A percentile compares a stretch with the other conserved stretches of the same genome.
phyloP scores from a whole-genome alignment of 257 asterid genomes.

The Solanum habrochaites region DNA sequence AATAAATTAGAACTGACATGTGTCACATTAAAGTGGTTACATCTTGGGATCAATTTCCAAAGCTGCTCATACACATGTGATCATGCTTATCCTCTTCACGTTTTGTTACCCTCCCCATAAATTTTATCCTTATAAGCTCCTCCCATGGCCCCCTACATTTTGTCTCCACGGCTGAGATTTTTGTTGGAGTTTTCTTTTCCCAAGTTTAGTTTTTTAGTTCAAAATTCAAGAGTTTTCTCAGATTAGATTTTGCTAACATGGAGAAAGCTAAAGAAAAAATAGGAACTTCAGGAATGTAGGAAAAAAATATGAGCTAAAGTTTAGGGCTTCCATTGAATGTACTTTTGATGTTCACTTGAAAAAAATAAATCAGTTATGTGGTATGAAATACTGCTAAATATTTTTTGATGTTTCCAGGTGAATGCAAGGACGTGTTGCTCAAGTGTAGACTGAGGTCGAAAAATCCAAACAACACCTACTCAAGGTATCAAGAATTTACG shows the following conservation, averaged over 20 bases:
- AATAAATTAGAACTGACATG: neutral
- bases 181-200: neutral
- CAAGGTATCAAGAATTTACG: slow-evolving; percentile 27
- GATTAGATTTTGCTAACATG: slow-evolving; percentile 1
- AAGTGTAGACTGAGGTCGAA: slow-evolving; percentile 30
- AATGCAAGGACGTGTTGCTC: slow-evolving; percentile 39
- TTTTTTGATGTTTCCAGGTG: slow-evolving; percentile 18
- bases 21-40: neutral
- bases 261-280: slow-evolving; percentile 11
- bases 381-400: slow-evolving; percentile 38
- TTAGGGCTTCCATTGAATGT: too few relatives aligned
- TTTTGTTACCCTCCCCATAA: neutral
- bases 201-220: neutral
- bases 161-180: neutral
- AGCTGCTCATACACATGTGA: neutral
- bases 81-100: neutral
- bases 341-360: neutral
- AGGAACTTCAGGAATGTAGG: too few relatives aligned
- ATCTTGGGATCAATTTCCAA: neutral
- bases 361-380: neutral
- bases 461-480: slow-evolving; percentile 12
- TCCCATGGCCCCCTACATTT: neutral
- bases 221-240: neutral
- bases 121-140: neutral
- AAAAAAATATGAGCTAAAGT: too few relatives aligned